phyloP scores from a whole-genome alignment of 305 asterid genomes.

The Solanum chacoense region DNA sequence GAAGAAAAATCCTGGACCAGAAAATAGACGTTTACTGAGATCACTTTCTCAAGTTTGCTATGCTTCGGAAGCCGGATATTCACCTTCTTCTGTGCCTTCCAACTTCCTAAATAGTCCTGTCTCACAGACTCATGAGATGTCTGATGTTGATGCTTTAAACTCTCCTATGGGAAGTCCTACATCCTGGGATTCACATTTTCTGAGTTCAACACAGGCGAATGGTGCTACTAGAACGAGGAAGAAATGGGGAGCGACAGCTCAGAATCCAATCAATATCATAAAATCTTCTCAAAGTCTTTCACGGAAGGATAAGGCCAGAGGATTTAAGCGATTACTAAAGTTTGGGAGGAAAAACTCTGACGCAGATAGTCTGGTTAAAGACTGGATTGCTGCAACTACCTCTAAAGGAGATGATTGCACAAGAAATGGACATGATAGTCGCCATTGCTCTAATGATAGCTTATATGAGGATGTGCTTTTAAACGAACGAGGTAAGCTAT shows the following conservation, averaged over 20 bases:
- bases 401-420: slow-evolving; percentile 51
- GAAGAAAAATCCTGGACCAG: slow-evolving; percentile 45
- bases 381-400: slow-evolving; percentile 67
- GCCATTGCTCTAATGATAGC: slow-evolving; percentile 51
- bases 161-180: slow-evolving; percentile 72
- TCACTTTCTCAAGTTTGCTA: slow-evolving; percentile 47
- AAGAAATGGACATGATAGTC: slow-evolving; percentile 55
- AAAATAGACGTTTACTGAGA: slow-evolving; percentile 28
- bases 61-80: slow-evolving; percentile 34
- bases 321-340: slow-evolving; percentile 59
- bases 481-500: slow-evolving; percentile 53
- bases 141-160: slow-evolving; percentile 67
- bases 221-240: slow-evolving; percentile 67
- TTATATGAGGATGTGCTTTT: slow-evolving; percentile 51
- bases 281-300: slow-evolving; percentile 39
- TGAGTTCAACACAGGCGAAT: slow-evolving; percentile 48
- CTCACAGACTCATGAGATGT: slow-evolving; percentile 66
- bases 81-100: slow-evolving; percentile 29
- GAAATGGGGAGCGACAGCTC: slow-evolving; percentile 68
- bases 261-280: slow-evolving; percentile 36
- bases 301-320: slow-evolving; percentile 58
- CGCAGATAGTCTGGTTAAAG: slow-evolving; percentile 51
- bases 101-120: slow-evolving; percentile 38
- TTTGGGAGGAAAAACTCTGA: slow-evolving; percentile 79
- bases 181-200: slow-evolving; percentile 64